Evolutionary conservation across 176 grass and related monocot genomes (phyloP).

Genomic region (Puccinellia tenuiflora): DNA sequence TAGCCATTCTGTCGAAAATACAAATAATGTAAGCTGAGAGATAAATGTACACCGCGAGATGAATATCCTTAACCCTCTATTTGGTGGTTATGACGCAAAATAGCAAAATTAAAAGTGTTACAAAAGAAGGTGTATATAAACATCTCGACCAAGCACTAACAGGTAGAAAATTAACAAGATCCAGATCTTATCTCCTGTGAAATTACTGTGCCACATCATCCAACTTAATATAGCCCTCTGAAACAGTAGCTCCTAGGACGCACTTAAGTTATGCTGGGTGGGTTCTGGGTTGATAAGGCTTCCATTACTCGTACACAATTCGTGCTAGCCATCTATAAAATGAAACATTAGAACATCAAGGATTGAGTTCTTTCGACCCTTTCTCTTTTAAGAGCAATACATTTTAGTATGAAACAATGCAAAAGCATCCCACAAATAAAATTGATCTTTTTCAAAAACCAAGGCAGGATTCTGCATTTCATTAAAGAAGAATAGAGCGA

Average conservation of each 20-base stretch:
- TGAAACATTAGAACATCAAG: neutral
- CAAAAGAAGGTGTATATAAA: neutral
- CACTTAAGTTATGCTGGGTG: neutral
- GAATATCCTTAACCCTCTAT: neutral
- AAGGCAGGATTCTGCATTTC: neutral
- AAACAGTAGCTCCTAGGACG: neutral
- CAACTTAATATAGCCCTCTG: neutral
- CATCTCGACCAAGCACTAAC: neutral
- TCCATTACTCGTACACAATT: neutral
- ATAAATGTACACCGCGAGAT: conserved; percentile 10
- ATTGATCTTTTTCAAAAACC: neutral
- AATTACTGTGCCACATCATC: neutral
- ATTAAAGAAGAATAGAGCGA: neutral
- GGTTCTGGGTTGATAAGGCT: neutral
- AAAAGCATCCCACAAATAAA: neutral
- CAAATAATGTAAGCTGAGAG: conserved; percentile 21
- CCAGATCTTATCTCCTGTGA: neutral
- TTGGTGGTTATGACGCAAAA: neutral
- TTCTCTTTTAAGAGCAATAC: neutral
- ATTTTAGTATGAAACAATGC: neutral
- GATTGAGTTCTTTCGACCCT: neutral
- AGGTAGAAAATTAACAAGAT: neutral
- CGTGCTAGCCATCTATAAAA: neutral
- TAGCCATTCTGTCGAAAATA: conserved; percentile 38
- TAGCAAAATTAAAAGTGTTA: neutral